Conservation (phyloP, 179 eudicot genomes). For the Silene vulgaris region DNA sequence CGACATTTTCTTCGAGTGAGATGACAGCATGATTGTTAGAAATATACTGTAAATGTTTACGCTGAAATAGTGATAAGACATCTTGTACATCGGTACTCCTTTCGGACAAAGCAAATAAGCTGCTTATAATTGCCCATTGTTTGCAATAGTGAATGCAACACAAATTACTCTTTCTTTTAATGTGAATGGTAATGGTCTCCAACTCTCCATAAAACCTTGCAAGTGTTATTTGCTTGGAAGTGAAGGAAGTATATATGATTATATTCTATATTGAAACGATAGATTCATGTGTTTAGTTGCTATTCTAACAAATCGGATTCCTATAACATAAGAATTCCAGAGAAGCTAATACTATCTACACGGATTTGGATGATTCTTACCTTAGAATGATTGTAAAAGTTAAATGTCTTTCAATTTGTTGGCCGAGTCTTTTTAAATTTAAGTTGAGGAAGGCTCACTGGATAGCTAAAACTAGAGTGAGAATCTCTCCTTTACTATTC, state of each 20-base stretch:
- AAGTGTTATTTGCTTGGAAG: too few species aligned
- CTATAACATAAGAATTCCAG: too few species aligned
- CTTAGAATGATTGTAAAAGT: not conserved
- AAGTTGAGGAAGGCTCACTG: not conserved
- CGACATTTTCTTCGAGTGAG: not conserved
- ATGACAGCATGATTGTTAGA: not conserved
- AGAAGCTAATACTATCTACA: too few species aligned
- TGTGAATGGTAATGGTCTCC: not conserved
- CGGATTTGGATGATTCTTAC: not conserved
- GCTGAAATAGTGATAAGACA: not conserved
- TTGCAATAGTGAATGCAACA: not conserved
- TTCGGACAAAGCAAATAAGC: slow-evolving; percentile 3
- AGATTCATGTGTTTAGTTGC: too few species aligned
- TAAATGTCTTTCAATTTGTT: not conserved
- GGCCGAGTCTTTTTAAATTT: not conserved
- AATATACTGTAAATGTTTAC: not conserved
- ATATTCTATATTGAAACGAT: too few species aligned
- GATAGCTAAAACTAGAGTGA: slow-evolving; percentile 9
- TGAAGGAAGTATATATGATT: too few species aligned
- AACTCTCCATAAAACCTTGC: not conserved
- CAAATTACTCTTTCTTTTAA: not conserved
- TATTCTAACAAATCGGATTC: too few species aligned
- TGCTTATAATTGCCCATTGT: not conserved
- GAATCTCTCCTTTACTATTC: not conserved
- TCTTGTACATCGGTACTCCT: not conserved